These are phyloP conservation scores for Diospyros kaki DNA, from an alignment of 148 eudicot species.

Conservation along the genomic window DNA sequence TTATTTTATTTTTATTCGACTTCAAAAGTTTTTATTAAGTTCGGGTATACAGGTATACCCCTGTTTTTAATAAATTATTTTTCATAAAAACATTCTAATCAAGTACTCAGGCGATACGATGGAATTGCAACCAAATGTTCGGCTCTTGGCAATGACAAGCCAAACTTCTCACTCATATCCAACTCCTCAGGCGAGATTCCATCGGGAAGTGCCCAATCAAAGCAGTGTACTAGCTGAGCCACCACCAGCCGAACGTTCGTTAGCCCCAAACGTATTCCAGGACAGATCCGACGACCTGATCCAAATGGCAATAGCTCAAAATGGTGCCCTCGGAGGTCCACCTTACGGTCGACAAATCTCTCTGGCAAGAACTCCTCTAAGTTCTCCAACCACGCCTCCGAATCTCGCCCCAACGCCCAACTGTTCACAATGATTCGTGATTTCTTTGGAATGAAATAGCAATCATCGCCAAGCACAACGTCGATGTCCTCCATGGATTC, in stretches of 20 bases:
- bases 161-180: slow-evolving; percentile 50
- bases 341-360: slow-evolving; percentile 34
- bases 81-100: too few species aligned
- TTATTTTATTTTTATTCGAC: too few species aligned
- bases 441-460: slow-evolving; percentile 41
- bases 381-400: slow-evolving; percentile 40
- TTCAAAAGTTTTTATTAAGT: too few species aligned
- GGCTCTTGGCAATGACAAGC: neutral
- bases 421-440: slow-evolving; percentile 43
- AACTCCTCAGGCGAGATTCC: slow-evolving; percentile 38
- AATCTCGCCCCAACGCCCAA: slow-evolving; percentile 63
- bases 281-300: slow-evolving; percentile 41
- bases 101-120: too few species aligned
- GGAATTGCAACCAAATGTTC: too few species aligned
- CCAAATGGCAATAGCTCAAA: slow-evolving; percentile 68
- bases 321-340: slow-evolving; percentile 59
- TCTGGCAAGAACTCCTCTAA: slow-evolving; percentile 48
- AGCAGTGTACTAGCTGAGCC: slow-evolving; percentile 54
- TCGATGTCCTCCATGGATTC: slow-evolving; percentile 40
- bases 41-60: too few species aligned
- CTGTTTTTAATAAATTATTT: too few species aligned
- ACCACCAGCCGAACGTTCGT: too few species aligned
- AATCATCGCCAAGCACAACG: slow-evolving; percentile 13
- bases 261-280: too few species aligned
- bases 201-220: slow-evolving; percentile 57